phyloP scores from a whole-genome alignment of 768 basidiomycete species.

The Boletus edulis region DNA sequence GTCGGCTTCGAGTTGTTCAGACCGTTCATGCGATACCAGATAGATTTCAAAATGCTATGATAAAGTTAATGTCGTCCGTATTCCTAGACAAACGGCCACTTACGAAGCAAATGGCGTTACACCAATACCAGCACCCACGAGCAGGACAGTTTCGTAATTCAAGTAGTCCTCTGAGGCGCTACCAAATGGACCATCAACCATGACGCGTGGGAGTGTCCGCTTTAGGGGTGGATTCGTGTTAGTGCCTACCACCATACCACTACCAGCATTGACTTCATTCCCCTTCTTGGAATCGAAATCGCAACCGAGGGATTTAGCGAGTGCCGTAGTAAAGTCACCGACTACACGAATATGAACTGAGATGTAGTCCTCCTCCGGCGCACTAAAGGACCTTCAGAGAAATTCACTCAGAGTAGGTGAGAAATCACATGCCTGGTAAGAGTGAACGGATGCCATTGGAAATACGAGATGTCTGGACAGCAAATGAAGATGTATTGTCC shows the following conservation, averaged over 20 bases:
- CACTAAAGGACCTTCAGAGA: slow-evolving; percentile 41
- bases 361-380: slow-evolving; percentile 94
- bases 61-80: not conserved
- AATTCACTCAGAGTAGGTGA: not conserved
- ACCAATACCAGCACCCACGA: slow-evolving; percentile 94
- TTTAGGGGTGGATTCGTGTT: slow-evolving; percentile 58
- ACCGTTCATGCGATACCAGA: slow-evolving; percentile 97
- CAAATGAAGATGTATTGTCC: slow-evolving; percentile 93
- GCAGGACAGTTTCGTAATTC: slow-evolving; percentile 83
- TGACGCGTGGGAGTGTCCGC: slow-evolving; percentile 80
- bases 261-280: slow-evolving; percentile 41
- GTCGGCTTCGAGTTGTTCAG: slow-evolving; percentile 72
- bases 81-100: slow-evolving; percentile 30
- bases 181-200: slow-evolving; percentile 97
- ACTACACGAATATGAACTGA: slow-evolving; percentile 90
- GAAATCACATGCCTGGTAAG: slow-evolving; percentile 60
- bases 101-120: slow-evolving; percentile 96
- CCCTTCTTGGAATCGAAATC: slow-evolving; percentile 62
- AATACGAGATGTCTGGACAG: slow-evolving; percentile 91
- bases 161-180: slow-evolving; percentile 89
- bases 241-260: slow-evolving; percentile 62
- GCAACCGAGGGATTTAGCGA: slow-evolving; percentile 82
- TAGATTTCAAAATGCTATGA: slow-evolving; percentile 77
- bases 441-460: slow-evolving; percentile 98
- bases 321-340: slow-evolving; percentile 87